phyloP scores from a whole-genome alignment of 1,284 basidiomycete species.

The Trametes pubescens region DNA sequence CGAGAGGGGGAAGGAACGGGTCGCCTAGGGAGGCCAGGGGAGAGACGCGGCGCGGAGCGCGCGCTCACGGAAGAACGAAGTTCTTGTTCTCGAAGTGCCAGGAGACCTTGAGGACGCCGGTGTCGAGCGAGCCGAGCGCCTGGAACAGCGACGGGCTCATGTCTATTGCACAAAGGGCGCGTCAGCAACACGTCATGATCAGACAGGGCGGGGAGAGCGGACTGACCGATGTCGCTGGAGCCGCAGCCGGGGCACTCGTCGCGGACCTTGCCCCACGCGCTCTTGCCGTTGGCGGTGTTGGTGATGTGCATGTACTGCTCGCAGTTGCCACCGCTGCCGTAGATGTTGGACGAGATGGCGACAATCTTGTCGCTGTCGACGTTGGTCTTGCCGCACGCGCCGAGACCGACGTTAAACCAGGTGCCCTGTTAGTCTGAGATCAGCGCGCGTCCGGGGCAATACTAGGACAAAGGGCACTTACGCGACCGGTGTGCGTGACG shows the following conservation, averaged over 20 bases:
- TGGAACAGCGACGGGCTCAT: constrained; percentile 43
- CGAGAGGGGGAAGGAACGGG: constrained; percentile 11
- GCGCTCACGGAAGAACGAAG: constrained; percentile 30
- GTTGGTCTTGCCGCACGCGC: constrained; percentile 51
- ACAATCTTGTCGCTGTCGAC: constrained; percentile 48
- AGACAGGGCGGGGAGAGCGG: background rate
- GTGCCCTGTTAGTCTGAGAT: constrained; percentile 45
- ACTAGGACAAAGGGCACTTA: constrained; percentile 42
- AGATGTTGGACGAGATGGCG: constrained; percentile 47
- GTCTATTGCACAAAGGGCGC: constrained; percentile 29
- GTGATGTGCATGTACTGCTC: constrained; percentile 45
- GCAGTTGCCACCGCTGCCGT: constrained; percentile 48
- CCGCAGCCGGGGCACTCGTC: constrained; percentile 49
- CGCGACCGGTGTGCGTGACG: constrained; percentile 54
- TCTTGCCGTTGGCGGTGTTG: constrained; percentile 45
- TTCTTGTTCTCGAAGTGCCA: constrained; percentile 42
- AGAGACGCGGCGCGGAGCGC: background rate
- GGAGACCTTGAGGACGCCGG: constrained; percentile 41
- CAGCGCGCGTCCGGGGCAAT: constrained; percentile 14
- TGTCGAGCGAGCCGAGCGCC: constrained; percentile 38
- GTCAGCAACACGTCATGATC: constrained; percentile 13
- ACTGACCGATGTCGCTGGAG: constrained; percentile 45
- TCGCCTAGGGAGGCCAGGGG: background rate
- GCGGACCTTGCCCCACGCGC: constrained; percentile 41
- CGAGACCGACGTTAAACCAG: constrained; percentile 52